Conservation (phyloP, 331 rosid genomes). For the Cydonia oblonga region DNA sequence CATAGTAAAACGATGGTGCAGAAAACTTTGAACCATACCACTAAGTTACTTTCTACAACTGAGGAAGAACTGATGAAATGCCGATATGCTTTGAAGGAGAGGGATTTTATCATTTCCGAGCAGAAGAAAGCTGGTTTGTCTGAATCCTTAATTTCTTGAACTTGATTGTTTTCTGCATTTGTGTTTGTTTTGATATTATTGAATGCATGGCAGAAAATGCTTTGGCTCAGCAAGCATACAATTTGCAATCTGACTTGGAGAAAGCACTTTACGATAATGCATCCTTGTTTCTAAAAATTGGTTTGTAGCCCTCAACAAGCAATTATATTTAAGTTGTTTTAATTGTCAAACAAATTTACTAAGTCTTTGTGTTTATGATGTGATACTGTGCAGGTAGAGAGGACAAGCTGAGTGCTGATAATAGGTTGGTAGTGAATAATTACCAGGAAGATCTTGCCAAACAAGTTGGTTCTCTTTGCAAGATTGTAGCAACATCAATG, state of each 20-base stretch:
- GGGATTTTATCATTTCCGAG: conserved; percentile 63
- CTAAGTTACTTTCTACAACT: conserved; percentile 40
- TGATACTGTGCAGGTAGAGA: conserved; percentile 52
- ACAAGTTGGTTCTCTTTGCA: conserved; percentile 62
- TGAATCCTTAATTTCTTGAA: background rate
- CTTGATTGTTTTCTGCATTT: background rate
- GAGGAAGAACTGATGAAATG: conserved; percentile 70
- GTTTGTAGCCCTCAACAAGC: conserved; percentile 21
- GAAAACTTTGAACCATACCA: conserved; percentile 57
- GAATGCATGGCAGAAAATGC: conserved; percentile 56
- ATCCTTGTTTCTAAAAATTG: conserved; percentile 52
- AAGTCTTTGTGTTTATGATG: background rate
- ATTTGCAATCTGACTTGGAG: conserved; percentile 65
- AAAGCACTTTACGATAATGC: conserved; percentile 65
- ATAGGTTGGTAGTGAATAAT: conserved; percentile 54
- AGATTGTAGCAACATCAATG: conserved; percentile 51
- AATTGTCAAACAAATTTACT: background rate
- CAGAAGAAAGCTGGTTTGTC: conserved; percentile 76
- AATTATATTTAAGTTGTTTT: background rate
- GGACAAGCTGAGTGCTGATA: conserved; percentile 60
- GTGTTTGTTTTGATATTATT: conserved; percentile 3
- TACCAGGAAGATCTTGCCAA: conserved; percentile 64
- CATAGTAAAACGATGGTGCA: conserved; percentile 7
- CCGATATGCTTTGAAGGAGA: conserved; percentile 52
- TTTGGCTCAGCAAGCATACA: conserved; percentile 70